These are phyloP conservation scores for Nymphaea thermarum DNA, from an alignment of 164 flowering plant genomes.

Conservation along the genomic window DNA sequence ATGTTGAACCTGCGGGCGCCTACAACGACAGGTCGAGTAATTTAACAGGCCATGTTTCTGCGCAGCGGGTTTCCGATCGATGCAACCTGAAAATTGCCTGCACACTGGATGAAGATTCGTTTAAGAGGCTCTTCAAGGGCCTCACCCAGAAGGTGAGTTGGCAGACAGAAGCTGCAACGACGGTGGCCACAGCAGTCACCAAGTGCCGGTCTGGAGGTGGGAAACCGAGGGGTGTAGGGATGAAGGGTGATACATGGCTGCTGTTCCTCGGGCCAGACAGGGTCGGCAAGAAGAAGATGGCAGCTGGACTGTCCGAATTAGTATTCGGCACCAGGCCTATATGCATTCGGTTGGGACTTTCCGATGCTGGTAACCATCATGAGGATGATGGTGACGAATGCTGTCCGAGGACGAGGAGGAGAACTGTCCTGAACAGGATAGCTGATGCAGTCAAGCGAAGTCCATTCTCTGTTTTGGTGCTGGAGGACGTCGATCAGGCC, in stretches of 20 bases:
- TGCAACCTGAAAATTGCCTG: neutral
- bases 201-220: constrained; percentile 55
- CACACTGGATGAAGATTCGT: constrained; percentile 46
- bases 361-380: neutral
- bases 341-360: constrained; percentile 45
- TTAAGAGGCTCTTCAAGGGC: constrained; percentile 75
- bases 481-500: constrained; percentile 73
- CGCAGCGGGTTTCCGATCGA: neutral
- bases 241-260: constrained; percentile 73
- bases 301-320: constrained; percentile 53
- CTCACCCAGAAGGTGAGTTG: constrained; percentile 70
- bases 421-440: constrained; percentile 64
- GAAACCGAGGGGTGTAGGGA: constrained; percentile 37
- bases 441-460: constrained; percentile 70
- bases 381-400: constrained; percentile 7
- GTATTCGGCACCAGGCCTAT: constrained; percentile 42
- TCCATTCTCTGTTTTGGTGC: constrained; percentile 66
- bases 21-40: neutral
- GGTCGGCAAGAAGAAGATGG: constrained; percentile 87
- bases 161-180: constrained; percentile 87
- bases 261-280: constrained; percentile 78
- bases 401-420: constrained; percentile 53
- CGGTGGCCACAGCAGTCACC: constrained; percentile 50
- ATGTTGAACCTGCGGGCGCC: neutral
- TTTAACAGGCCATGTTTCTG: neutral